Evolutionary conservation across 1,139 yeast genomes (phyloP).

Genomic region (Pichia sp.): DNA sequence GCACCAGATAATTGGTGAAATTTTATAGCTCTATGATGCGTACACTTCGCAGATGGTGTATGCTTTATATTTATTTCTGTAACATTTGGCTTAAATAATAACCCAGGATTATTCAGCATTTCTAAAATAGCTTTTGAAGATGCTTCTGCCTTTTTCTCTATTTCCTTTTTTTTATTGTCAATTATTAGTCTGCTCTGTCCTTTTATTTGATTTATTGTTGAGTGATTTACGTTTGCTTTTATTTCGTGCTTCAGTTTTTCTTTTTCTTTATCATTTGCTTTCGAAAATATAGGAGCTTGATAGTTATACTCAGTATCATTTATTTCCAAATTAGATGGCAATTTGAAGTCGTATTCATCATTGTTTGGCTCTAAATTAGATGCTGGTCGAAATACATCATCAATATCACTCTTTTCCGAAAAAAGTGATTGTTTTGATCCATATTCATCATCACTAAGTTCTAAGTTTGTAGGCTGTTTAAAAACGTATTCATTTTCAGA

Average conservation of each 20-base stretch:
- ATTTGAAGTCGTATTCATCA: constrained; percentile 9
- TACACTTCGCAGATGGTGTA: constrained; percentile 5
- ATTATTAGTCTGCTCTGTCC: too few relatives aligned
- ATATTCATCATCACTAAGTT: background rate
- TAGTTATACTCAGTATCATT: too few relatives aligned
- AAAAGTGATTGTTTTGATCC: background rate
- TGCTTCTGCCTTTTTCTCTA: background rate
- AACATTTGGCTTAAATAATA: background rate
- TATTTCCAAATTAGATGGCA: constrained; percentile 4
- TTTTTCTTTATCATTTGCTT: background rate
- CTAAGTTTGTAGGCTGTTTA: too few relatives aligned
- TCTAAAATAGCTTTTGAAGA: constrained; percentile 2
- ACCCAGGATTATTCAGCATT: constrained; percentile 5
- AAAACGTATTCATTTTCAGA: too few relatives aligned
- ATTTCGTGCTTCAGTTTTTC: too few relatives aligned
- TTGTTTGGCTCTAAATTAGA: constrained; percentile 14
- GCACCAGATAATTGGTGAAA: constrained; percentile 11
- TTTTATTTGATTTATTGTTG: too few relatives aligned
- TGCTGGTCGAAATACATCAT: background rate
- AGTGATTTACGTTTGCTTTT: too few relatives aligned
- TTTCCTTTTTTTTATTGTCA: background rate
- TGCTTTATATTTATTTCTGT: constrained; percentile 7
- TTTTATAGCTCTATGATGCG: constrained; percentile 8
- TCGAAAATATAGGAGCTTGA: too few relatives aligned
- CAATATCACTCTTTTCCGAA: constrained; percentile 4